Evolutionary conservation across 257 asterid genomes (phyloP).

Genomic region (Thymus mandschuricus): DNA sequence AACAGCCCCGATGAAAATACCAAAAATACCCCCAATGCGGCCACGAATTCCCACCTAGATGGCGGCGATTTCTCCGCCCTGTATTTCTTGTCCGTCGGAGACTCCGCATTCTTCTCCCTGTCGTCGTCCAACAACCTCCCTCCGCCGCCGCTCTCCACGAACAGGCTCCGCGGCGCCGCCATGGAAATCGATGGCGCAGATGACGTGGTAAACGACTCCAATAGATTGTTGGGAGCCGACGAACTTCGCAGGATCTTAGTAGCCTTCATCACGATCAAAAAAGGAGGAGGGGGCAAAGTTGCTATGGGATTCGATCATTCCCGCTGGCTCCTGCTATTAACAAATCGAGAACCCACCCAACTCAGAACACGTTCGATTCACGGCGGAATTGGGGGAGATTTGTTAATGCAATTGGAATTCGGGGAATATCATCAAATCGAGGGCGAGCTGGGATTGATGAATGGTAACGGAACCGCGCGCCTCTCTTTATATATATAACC

Average conservation of each 20-base stretch:
- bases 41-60: conserved; percentile 71
- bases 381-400: conserved; percentile 25
- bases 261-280: conserved; percentile 36
- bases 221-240: conserved; percentile 42
- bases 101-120: conserved; percentile 56
- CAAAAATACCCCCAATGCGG: conserved; percentile 72
- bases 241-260: conserved; percentile 47
- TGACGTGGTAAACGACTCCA: conserved; percentile 40
- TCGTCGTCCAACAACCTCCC: conserved; percentile 49
- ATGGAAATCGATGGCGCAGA: conserved; percentile 40
- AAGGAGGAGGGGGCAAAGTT: background rate
- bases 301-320: conserved; percentile 29
- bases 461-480: conserved; percentile 19
- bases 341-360: conserved; percentile 18
- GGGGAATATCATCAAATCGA: conserved; percentile 26
- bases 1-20: conserved; percentile 58
- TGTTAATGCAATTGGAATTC: conserved; percentile 13
- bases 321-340: conserved; percentile 33
- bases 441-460: conserved; percentile 12
- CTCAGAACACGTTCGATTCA: conserved; percentile 20
- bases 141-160: conserved; percentile 53
- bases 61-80: conserved; percentile 61
- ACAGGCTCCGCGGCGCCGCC: conserved; percentile 77
- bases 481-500: background rate
- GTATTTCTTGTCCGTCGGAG: conserved; percentile 64